phyloP scores from a whole-genome alignment of 169 alveolate genomes.

The Plasmodium adleri region DNA sequence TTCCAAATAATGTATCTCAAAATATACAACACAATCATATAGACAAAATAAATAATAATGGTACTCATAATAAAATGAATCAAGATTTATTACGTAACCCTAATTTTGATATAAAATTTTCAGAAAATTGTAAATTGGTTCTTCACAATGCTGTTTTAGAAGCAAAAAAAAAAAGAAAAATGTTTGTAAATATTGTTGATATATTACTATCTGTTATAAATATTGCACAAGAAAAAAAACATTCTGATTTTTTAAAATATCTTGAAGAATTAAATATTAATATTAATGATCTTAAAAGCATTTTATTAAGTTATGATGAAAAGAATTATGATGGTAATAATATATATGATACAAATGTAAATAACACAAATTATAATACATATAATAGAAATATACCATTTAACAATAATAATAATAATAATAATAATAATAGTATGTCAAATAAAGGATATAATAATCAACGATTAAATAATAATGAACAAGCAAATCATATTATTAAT shows the following conservation, averaged over 20 bases:
- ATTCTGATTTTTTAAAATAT: slow-evolving; percentile 42
- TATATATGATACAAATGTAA: neutral
- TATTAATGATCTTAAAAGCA: slow-evolving; percentile 34
- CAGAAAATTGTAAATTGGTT: slow-evolving; percentile 47
- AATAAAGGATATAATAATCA: neutral
- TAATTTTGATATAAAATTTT: slow-evolving; percentile 50
- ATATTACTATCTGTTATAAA: slow-evolving; percentile 52
- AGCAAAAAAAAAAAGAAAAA: slow-evolving; percentile 57
- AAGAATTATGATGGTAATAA: neutral
- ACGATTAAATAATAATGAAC: slow-evolving; percentile 19
- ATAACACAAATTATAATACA: neutral
- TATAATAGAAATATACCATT: neutral
- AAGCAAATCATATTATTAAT: slow-evolving; percentile 12
- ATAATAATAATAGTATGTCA: neutral
- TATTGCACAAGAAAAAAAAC: slow-evolving; percentile 23
- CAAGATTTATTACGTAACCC: neutral
- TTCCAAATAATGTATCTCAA: neutral
- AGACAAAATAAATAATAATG: neutral
- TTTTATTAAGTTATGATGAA: slow-evolving; percentile 35
- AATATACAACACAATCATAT: neutral
- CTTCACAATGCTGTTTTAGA: slow-evolving; percentile 72
- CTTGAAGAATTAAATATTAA: slow-evolving; percentile 53
- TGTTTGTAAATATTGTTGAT: slow-evolving; percentile 57
- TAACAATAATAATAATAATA: neutral
- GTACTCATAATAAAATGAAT: neutral